Base-by-base conservation (phyloP, 257 asterid species). In the Solanum appendiculatum region DNA sequence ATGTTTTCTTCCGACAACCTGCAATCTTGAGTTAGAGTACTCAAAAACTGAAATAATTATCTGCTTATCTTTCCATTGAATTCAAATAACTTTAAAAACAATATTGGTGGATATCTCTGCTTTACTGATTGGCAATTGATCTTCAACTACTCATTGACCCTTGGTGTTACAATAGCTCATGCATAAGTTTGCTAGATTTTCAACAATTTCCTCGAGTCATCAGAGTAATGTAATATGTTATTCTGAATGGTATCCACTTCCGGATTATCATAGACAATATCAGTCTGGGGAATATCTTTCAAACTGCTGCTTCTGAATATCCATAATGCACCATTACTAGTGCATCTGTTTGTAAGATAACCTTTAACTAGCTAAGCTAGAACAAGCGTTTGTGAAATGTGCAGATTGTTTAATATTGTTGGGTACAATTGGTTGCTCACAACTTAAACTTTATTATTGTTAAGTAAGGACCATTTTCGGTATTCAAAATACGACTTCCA, bases 101-200 rank as follows among this genome's bases (percentile, higher is more conserved):
- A 66, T 27, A n/a, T 63, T 25, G 70, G 70, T 5, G 33, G 58
- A 77, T 42, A 25, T 75, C 86, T 82, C 91, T 75, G 33, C 25
- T 3, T 77, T 42, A 14, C 1, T 1, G 60, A 9, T 7, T 36
- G 31, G 9, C 82, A 73, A 29, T n/a, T 18, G 39, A 33, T 87
- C 48, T 88, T 86, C 88, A 87, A 92, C 88, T 36, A 8, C 54
- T 36, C 6, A 88, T 88, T 91, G 89, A 64, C 70, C 42, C 87
- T 63, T 88, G 39, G 16, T 39, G 39, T 34, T 44, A 9, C 16
- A 16, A 68, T 56, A 68, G 82, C 25, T 31, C n/a, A 69, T 31
- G 18, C 20, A 51, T 40, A 48, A 84, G 40, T 27, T 37, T 9
- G 77, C 27, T 83, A 36, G 54, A 23, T 54, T 25, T 42, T 60